These are phyloP conservation scores for Bruguiera sexangula DNA, from an alignment of 345 rosid species.

Conservation along the genomic window DNA sequence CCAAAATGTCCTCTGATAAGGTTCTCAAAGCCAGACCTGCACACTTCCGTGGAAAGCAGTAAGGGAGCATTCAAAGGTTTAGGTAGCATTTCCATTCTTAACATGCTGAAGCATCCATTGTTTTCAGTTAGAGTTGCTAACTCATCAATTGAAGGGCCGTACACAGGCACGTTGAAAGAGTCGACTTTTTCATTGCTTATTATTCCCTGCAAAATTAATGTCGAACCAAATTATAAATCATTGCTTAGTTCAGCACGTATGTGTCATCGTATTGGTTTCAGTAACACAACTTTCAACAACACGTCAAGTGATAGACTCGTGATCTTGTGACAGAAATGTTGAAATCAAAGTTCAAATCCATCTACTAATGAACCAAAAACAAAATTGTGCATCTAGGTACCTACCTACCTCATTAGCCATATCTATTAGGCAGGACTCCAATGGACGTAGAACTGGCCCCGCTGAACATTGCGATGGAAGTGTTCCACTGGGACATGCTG, in stretches of 20 bases:
- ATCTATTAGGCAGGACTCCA: slow-evolving; percentile 16
- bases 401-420: slow-evolving; percentile 19
- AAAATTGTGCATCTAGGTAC: background rate
- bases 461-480: background rate
- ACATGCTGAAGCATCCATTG: background rate
- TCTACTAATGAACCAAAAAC: no score
- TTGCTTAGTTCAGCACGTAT: no score
- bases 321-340: no score
- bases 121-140: background rate
- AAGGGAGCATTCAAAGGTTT: no score
- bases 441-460: background rate
- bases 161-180: background rate
- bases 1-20: background rate
- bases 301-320: no score
- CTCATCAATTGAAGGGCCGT: slow-evolving; percentile 14
- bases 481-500: slow-evolving; percentile 12
- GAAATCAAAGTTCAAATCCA: no score
- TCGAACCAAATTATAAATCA: no score
- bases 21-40: slow-evolving; percentile 6
- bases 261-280: no score
- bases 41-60: background rate
- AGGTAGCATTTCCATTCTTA: background rate
- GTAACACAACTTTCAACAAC: no score
- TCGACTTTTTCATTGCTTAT: background rate
- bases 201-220: background rate